Evolutionary conservation across 169 alveolate species (phyloP).

Genomic region (Eimeria acervulina): DNA sequence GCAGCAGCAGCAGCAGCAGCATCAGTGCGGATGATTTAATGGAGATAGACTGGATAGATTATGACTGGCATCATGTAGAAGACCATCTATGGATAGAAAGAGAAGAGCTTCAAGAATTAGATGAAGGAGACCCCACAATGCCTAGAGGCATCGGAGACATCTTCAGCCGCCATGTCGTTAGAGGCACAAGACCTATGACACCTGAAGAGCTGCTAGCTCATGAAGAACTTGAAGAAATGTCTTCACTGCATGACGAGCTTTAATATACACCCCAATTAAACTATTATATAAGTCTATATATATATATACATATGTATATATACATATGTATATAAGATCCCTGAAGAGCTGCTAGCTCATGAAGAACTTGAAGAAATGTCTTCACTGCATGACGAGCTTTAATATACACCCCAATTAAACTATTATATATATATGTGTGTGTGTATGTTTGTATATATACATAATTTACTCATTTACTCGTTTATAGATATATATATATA

Average conservation of each 20-base stretch:
- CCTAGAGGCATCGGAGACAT: background rate
- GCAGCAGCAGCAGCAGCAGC: slow-evolving; percentile 19
- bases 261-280: background rate
- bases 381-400: slow-evolving; percentile 55
- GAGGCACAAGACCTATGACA: slow-evolving; percentile 55
- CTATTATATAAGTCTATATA: no score
- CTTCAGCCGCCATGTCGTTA: background rate
- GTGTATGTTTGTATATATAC: no score
- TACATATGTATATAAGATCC: background rate
- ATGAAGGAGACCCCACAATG: slow-evolving; percentile 1
- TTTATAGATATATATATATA: background rate
- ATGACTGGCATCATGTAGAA: slow-evolving; percentile 78
- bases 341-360: slow-evolving; percentile 65
- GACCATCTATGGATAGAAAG: slow-evolving; percentile 52
- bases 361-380: slow-evolving; percentile 55
- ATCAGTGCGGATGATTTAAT: slow-evolving; percentile 22
- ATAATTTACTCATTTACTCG: background rate
- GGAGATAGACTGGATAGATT: slow-evolving; percentile 74
- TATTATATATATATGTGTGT: no score
- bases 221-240: slow-evolving; percentile 56
- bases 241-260: slow-evolving; percentile 46
- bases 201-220: slow-evolving; percentile 69
- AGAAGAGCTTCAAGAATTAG: slow-evolving; percentile 42
- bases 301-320: no score
- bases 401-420: background rate